Evolutionary conservation across 2,329 filamentous ascomycete genomes (phyloP).

Genomic region (Colletotrichum lentis): DNA sequence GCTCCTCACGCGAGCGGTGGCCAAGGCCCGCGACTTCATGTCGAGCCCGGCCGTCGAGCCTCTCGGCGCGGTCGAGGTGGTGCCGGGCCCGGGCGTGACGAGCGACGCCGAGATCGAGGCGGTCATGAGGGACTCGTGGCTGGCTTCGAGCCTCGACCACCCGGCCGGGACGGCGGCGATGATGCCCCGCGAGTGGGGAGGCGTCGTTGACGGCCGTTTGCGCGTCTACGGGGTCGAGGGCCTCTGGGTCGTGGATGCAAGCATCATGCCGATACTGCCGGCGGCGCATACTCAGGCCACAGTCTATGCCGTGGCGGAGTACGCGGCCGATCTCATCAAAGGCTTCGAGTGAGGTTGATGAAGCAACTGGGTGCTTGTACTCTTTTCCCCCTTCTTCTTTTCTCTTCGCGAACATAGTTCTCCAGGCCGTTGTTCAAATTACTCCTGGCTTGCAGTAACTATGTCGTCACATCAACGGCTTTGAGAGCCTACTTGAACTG

Average conservation of each 20-base stretch:
- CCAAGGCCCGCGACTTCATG: slow-evolving; percentile 40
- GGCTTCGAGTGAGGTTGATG: not conserved
- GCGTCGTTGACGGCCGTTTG: slow-evolving; percentile 47
- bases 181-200: slow-evolving; percentile 46
- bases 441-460: too few species aligned
- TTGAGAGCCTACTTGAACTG: too few species aligned
- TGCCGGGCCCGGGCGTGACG: slow-evolving; percentile 40
- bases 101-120: slow-evolving; percentile 40
- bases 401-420: too few species aligned
- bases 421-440: too few species aligned
- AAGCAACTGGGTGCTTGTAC: too few species aligned
- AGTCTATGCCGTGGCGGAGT: slow-evolving; percentile 46
- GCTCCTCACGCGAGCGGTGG: slow-evolving; percentile 33
- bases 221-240: slow-evolving; percentile 47
- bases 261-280: slow-evolving; percentile 47
- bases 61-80: slow-evolving; percentile 35
- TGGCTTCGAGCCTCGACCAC: slow-evolving; percentile 41
- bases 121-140: slow-evolving; percentile 37
- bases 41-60: slow-evolving; percentile 32
- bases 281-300: slow-evolving; percentile 46
- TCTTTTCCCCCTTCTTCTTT: too few species aligned
- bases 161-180: slow-evolving; percentile 46
- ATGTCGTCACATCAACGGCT: too few species aligned
- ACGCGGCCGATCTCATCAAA: slow-evolving; percentile 46
- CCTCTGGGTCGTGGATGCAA: slow-evolving; percentile 50